Evolutionary conservation across 768 basidiomycete genomes (phyloP).

Genomic region (Boletus bicolor): DNA sequence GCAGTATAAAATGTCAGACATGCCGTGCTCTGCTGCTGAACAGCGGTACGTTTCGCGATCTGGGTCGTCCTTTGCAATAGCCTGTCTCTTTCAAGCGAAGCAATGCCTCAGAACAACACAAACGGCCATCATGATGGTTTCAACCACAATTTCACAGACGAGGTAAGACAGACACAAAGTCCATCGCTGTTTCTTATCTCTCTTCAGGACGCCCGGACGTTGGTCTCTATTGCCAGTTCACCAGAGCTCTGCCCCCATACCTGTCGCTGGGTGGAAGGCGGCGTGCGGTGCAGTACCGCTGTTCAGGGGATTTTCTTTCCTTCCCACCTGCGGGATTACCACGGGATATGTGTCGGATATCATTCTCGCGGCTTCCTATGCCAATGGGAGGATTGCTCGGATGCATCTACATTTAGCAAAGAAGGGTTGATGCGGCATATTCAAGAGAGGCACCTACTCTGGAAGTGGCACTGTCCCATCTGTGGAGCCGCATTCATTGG

Average conservation of each 20-base stretch:
- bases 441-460: slow-evolving; percentile 24
- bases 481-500: slow-evolving; percentile 20
- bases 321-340: slow-evolving; percentile 18
- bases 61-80: neutral
- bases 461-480: slow-evolving; percentile 25
- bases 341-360: slow-evolving; percentile 17
- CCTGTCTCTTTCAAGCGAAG: neutral
- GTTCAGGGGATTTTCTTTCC: slow-evolving; percentile 20
- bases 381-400: slow-evolving; percentile 25
- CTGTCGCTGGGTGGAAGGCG: slow-evolving; percentile 22
- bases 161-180: slow-evolving; percentile 13
- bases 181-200: slow-evolving; percentile 4
- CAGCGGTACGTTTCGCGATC: neutral
- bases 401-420: slow-evolving; percentile 15
- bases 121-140: slow-evolving; percentile 19
- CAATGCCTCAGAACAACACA: slow-evolving; percentile 21
- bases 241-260: slow-evolving; percentile 25
- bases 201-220: slow-evolving; percentile 22
- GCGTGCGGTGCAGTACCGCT: slow-evolving; percentile 8
- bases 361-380: slow-evolving; percentile 14
- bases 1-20: slow-evolving; percentile 21
- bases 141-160: slow-evolving; percentile 31
- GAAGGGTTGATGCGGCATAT: slow-evolving; percentile 25
- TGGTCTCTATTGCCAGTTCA: slow-evolving; percentile 28
- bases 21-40: neutral